Conservation (phyloP, 2,329 filamentous ascomycete genomes). For the Incumbomyces delicatus region DNA sequence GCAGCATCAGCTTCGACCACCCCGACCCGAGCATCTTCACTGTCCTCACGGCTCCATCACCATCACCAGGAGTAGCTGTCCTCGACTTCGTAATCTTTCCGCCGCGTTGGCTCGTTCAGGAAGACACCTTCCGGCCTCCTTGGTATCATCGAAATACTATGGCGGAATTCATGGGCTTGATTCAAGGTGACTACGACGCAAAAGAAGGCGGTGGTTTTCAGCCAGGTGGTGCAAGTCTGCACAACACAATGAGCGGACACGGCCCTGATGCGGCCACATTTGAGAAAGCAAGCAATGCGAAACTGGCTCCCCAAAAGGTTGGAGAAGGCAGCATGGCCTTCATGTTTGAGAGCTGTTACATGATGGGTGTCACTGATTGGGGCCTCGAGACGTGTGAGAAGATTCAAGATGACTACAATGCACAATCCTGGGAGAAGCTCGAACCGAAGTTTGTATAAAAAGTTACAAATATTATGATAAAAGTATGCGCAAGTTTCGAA, state of each 20-base stretch:
- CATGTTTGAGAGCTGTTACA: too few relatives aligned
- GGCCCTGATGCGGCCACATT: slow-evolving; percentile 8
- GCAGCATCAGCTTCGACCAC: slow-evolving; percentile 31
- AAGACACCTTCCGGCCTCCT: slow-evolving; percentile 32
- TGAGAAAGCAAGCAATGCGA: slow-evolving; percentile 5
- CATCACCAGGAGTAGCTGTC: slow-evolving; percentile 22
- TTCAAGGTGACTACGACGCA: slow-evolving; percentile 10
- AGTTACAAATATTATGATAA: too few relatives aligned
- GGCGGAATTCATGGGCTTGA: slow-evolving; percentile 22
- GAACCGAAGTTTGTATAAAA: too few relatives aligned
- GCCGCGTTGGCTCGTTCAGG: slow-evolving; percentile 30
- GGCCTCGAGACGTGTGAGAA: too few relatives aligned
- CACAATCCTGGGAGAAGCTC: too few relatives aligned
- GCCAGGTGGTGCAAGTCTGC: slow-evolving; percentile 5
- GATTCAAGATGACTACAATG: too few relatives aligned
- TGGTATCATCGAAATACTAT: slow-evolving; percentile 35
- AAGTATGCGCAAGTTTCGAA: too few relatives aligned
- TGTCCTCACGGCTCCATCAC: slow-evolving; percentile 31
- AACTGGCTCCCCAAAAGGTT: not conserved
- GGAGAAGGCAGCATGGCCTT: too few relatives aligned
- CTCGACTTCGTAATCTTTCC: slow-evolving; percentile 33
- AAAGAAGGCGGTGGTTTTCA: slow-evolving; percentile 6
- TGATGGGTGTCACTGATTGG: too few relatives aligned
- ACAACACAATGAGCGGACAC: slow-evolving; percentile 5
- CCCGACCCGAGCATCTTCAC: slow-evolving; percentile 34